Conservation (phyloP, 2,329 filamentous ascomycete species). For the Aspergillus transmontanensis region DNA sequence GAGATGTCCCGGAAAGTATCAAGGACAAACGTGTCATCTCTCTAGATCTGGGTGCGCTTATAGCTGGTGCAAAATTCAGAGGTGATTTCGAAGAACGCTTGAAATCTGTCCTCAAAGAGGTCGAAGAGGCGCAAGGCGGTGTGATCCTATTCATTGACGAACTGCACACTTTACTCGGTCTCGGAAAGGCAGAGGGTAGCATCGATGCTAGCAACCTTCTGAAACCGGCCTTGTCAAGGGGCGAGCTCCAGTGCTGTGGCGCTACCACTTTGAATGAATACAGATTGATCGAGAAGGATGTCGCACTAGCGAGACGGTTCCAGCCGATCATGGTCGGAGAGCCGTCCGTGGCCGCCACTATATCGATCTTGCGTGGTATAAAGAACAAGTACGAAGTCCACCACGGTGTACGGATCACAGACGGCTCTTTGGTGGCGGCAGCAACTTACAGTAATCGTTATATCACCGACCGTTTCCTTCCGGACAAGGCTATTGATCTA, state of each 20-base stretch:
- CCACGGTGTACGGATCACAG: conserved; percentile 92
- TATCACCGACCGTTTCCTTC: conserved; percentile 92
- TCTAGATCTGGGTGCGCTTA: conserved; percentile 86
- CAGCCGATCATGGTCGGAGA: conserved; percentile 94
- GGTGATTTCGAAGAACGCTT: conserved; percentile 95
- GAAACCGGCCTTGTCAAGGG: conserved; percentile 89
- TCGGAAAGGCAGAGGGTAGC: conserved; percentile 93
- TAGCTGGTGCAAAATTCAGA: conserved; percentile 92
- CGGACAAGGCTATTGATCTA: conserved; percentile 95
- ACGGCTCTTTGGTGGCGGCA: conserved; percentile 86
- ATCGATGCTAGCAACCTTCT: conserved; percentile 95
- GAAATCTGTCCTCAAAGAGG: conserved; percentile 88
- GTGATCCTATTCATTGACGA: conserved; percentile 97
- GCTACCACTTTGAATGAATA: conserved; percentile 94
- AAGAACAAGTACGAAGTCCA: conserved; percentile 98
- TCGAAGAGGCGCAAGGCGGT: conserved; percentile 82
- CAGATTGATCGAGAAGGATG: conserved; percentile 91
- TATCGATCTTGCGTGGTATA: conserved; percentile 93
- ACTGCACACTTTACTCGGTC: conserved; percentile 83
- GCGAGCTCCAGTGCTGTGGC: conserved; percentile 92
- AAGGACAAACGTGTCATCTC: conserved; percentile 90
- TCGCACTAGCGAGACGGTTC: conserved; percentile 86
- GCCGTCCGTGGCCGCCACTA: conserved; percentile 86
- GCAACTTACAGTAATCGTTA: conserved; percentile 93
- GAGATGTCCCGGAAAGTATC: conserved; percentile 93